phyloP scores from a whole-genome alignment of 495 filamentous ascomycete species.

The Daldinia vernicosa region DNA sequence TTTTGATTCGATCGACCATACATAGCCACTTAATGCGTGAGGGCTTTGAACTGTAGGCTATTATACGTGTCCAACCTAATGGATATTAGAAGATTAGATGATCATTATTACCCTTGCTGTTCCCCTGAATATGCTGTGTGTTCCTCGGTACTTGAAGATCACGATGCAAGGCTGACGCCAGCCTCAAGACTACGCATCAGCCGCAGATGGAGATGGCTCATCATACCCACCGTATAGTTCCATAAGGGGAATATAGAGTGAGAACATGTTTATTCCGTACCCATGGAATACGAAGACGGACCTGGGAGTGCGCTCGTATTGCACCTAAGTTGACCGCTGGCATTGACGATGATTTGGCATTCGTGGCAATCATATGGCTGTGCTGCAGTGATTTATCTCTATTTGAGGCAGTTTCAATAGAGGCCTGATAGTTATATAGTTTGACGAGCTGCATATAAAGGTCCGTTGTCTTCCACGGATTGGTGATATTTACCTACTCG shows the following conservation, averaged over 20 bases:
- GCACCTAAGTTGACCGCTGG: background rate
- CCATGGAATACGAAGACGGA: constrained; percentile 21
- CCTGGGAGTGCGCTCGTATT: constrained; percentile 12
- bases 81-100: background rate
- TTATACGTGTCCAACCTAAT: background rate
- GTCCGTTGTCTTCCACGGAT: background rate
- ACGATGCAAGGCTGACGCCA: background rate
- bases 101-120: background rate
- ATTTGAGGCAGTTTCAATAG: background rate
- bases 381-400: background rate
- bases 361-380: background rate
- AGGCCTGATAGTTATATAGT: background rate
- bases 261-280: constrained; percentile 8
- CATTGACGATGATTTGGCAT: background rate
- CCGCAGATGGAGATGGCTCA: background rate
- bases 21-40: background rate
- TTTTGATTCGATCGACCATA: background rate
- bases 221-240: background rate
- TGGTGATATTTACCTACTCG: background rate
- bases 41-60: background rate
- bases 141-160: background rate
- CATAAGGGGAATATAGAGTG: background rate
- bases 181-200: background rate
- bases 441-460: background rate
- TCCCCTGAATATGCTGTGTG: background rate